Evolutionary conservation across 305 asterid species (phyloP).

Genomic region (Lippia alba): DNA sequence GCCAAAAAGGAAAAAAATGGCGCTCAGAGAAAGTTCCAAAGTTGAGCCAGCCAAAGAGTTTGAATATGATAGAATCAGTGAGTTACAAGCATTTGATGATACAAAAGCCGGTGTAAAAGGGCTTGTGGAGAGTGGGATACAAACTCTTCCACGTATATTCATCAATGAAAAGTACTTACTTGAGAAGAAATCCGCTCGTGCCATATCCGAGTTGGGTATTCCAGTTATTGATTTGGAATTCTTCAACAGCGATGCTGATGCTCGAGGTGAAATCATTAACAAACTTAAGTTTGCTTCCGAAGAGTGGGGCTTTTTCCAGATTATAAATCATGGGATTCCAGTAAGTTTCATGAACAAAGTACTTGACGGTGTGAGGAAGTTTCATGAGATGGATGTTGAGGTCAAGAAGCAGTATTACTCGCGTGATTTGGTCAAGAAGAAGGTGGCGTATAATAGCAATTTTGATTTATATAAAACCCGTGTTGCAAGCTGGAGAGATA

Average conservation of each 20-base stretch:
- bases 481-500: slow-evolving; percentile 46
- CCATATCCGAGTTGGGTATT: slow-evolving; percentile 16
- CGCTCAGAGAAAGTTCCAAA: not conserved
- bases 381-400: slow-evolving; percentile 45
- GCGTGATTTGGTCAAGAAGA: slow-evolving; percentile 34
- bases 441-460: slow-evolving; percentile 40
- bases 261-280: slow-evolving; percentile 31
- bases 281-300: slow-evolving; percentile 37
- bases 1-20: not conserved
- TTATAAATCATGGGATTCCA: slow-evolving; percentile 47
- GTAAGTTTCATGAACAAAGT: slow-evolving; percentile 27
- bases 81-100: not conserved
- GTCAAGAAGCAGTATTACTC: slow-evolving; percentile 47
- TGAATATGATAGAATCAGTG: not conserved
- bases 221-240: slow-evolving; percentile 49
- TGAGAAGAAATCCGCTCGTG: slow-evolving; percentile 19
- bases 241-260: slow-evolving; percentile 3
- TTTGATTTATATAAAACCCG: slow-evolving; percentile 38
- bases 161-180: slow-evolving; percentile 28
- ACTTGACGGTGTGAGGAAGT: slow-evolving; percentile 26
- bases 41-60: not conserved
- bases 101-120: slow-evolving; percentile 49
- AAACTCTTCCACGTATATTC: slow-evolving; percentile 49
- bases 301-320: slow-evolving; percentile 52
- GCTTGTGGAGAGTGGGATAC: slow-evolving; percentile 44